Base-by-base conservation (phyloP, 345 rosid species). In the Trapa incisa region DNA sequence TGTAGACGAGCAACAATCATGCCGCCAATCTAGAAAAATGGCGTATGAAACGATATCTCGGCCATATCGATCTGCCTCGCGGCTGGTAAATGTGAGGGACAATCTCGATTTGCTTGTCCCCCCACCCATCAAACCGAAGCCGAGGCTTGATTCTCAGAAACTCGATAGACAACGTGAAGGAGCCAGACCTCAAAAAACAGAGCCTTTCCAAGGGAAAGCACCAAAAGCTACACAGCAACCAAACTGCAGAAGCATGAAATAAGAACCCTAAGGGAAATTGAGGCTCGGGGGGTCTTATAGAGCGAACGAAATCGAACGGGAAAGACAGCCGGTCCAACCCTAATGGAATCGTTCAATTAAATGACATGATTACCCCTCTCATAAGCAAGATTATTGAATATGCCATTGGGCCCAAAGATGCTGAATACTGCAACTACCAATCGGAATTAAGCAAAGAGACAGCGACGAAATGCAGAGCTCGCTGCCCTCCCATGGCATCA, bases 11-110 rank as follows among this genome's bases (percentile, higher is more conserved):
- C 84, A 85, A 83, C 87, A 83, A 85, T 80, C 89, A 79, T 77
- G 78, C 68, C 86, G 89, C 66, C 87, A 81, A 85, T 71, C 69
- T 22, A 74, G 38, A 54, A 36, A 75, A 71, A 73, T 62, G 80
- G 80, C 90, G 86, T 71, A 82, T 80, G 86, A 85, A 85, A 85
- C 90, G 90, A 83, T 83, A 76, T 83, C 90, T 79, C 87, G 86
- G 86, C 86, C 90, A 29, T 53, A 43, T 82, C 67, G 72, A 38
- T 80, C 37, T 77, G 9, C 84, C 89, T 80, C 74, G 4, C 43
- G 14, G 56, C 76, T 72, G 54, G n/a, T 73, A 17, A 66, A 37
- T 60, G 67, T 64, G 35, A 35, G 65, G 68, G 67, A 70, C 60
- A 65, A 56, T 35, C 37, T 8, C 37, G 17, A 50, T 13, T 47